Percentiles rank a stretch among this genome's conserved stretches.
phyloP scores from a whole-genome alignment of 2,329 filamentous ascomycete genomes.

The Sclerotinia spermophila region DNA sequence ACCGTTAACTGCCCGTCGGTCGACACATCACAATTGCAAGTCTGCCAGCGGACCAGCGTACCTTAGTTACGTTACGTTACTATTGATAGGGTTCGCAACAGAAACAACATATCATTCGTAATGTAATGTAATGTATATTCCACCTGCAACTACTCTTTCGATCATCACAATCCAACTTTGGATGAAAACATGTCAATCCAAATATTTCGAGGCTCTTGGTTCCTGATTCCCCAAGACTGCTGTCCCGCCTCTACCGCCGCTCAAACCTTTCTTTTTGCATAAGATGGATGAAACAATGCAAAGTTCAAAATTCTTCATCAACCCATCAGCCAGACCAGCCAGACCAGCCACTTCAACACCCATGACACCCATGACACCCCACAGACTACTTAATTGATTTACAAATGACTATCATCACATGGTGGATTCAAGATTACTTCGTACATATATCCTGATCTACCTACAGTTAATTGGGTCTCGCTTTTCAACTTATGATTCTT shows the following conservation, averaged over 20 bases:
- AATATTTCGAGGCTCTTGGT: not conserved
- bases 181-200: not conserved
- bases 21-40: not conserved
- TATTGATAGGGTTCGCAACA: not conserved
- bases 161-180: constrained; percentile 2
- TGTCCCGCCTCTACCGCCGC: not conserved
- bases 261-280: constrained; percentile 1
- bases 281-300: constrained; percentile 5
- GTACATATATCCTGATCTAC: not conserved
- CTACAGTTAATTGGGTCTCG: not conserved
- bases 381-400: not conserved
- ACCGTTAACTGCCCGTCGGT: not conserved
- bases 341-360: not conserved
- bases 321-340: not conserved
- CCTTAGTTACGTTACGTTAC: too few relatives aligned
- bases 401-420: not conserved
- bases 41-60: not conserved
- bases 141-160: not conserved
- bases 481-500: not conserved
- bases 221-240: not conserved
- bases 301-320: not conserved
- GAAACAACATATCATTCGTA: not conserved
- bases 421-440: not conserved
- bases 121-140: not conserved
- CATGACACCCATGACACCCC: not conserved